A percentile compares a stretch with the other conserved stretches of the same genome.
Evolutionary conservation across 1,284 basidiomycete genomes (phyloP).

Genomic region (Melanopsichium pennsylvanicum): DNA sequence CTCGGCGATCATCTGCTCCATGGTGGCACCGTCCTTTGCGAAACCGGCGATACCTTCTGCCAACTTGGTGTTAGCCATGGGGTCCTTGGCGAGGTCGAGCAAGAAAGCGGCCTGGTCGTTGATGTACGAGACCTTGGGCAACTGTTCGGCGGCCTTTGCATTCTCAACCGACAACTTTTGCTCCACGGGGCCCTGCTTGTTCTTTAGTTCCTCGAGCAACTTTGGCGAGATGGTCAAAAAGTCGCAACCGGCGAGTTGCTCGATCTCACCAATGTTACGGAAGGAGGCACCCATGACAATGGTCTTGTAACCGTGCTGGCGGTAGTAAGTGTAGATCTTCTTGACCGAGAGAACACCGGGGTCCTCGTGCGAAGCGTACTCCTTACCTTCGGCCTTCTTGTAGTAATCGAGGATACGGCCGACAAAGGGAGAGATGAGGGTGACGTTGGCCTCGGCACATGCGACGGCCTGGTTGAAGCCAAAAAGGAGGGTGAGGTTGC

Average conservation of each 20-base stretch:
- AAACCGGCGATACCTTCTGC: conserved; percentile 90
- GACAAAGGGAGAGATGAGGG: conserved; percentile 98
- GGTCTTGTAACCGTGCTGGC: conserved; percentile 96
- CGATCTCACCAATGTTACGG: conserved; percentile 87
- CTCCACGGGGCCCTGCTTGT: conserved; percentile 78
- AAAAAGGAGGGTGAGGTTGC: conserved; percentile 98
- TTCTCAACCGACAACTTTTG: conserved; percentile 80
- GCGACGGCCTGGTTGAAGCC: conserved; percentile 98
- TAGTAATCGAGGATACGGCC: conserved; percentile 73
- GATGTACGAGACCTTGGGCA: conserved; percentile 84
- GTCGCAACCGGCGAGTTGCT: conserved; percentile 91
- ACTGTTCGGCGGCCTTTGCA: conserved; percentile 73
- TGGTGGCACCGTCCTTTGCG: conserved; percentile 88
- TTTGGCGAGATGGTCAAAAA: conserved; percentile 90
- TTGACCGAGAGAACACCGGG: conserved; percentile 96
- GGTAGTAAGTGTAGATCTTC: conserved; percentile 96
- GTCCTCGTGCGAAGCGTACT: conserved; percentile 72
- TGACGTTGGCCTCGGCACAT: conserved; percentile 96
- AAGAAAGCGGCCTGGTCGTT: conserved; percentile 96
- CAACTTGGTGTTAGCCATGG: conserved; percentile 67
- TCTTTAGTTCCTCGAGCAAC: conserved; percentile 90
- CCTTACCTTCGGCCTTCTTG: conserved; percentile 63
- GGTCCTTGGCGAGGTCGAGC: conserved; percentile 78
- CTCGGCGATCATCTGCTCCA: conserved; percentile 82
- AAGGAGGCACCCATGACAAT: conserved; percentile 99